Percentiles rank a stretch among this genome's conserved stretches.
Conservation (phyloP, 2,329 filamentous ascomycete species). For the Trichoderma citrinoviride region DNA sequence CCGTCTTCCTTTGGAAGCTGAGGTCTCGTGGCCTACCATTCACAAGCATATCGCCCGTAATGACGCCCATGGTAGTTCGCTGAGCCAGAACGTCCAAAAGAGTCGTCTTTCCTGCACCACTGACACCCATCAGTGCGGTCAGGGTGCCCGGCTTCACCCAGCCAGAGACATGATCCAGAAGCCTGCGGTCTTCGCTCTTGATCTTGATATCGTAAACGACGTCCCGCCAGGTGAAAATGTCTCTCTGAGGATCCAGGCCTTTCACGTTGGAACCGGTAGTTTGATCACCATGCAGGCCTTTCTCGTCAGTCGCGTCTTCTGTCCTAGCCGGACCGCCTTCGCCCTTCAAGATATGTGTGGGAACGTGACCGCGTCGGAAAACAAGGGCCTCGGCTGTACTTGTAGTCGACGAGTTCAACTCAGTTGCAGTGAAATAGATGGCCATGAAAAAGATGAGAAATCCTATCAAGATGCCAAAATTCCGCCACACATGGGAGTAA, state of each 20-base stretch:
- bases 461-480: constrained; percentile 64
- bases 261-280: not conserved
- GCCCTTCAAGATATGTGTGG: constrained; percentile 39
- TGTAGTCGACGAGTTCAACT: constrained; percentile 61
- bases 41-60: constrained; percentile 65
- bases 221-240: constrained; percentile 75
- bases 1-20: constrained; percentile 63
- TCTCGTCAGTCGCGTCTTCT: constrained; percentile 34
- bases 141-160: constrained; percentile 89
- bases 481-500: constrained; percentile 61
- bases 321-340: constrained; percentile 30
- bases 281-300: not conserved
- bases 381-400: constrained; percentile 69
- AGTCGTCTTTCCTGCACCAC: constrained; percentile 45
- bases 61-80: constrained; percentile 58
- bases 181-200: constrained; percentile 66
- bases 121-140: constrained; percentile 72
- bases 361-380: constrained; percentile 57
- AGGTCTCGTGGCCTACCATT: constrained; percentile 56
- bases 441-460: constrained; percentile 64
- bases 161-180: constrained; percentile 77
- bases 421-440: constrained; percentile 61
- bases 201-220: constrained; percentile 71
- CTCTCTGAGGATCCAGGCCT: constrained; percentile 43
- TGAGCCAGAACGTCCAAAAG: constrained; percentile 44